A percentile compares a stretch with the other conserved stretches of the same genome.
Conservation (phyloP, 768 basidiomycete species). For the Hysterangium stoloniferum region DNA sequence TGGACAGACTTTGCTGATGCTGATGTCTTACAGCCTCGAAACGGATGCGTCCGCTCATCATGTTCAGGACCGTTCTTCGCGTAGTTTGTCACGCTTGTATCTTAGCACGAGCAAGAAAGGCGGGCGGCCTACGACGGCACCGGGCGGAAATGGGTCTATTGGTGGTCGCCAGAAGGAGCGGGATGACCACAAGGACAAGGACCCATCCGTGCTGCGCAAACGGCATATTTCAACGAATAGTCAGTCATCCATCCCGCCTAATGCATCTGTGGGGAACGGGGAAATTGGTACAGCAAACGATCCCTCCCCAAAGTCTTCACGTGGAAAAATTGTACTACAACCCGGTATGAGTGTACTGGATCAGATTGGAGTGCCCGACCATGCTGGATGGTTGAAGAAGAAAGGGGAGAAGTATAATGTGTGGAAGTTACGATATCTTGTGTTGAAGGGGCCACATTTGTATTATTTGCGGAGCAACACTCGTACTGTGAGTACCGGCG, state of each 20-base stretch:
- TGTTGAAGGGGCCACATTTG: conserved; percentile 86
- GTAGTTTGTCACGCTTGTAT: conserved; percentile 43
- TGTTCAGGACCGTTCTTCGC: conserved; percentile 33
- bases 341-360: conserved; percentile 69
- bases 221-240: conserved; percentile 22
- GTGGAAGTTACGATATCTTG: conserved; percentile 90
- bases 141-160: conserved; percentile 24
- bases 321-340: conserved; percentile 18
- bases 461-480: conserved; percentile 80
- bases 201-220: conserved; percentile 44
- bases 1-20: not conserved
- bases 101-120: conserved; percentile 36
- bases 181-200: conserved; percentile 19
- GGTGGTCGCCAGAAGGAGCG: conserved; percentile 21
- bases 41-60: not conserved
- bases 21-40: not conserved
- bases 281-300: not conserved
- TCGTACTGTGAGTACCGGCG: conserved; percentile 34
- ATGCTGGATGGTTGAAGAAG: conserved; percentile 93
- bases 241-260: not conserved
- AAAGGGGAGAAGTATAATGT: conserved; percentile 86
- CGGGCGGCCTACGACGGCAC: conserved; percentile 34
- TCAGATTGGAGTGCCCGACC: conserved; percentile 87
- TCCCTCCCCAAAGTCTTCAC: not conserved
- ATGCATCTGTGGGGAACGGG: not conserved